A percentile compares a stretch with the other conserved stretches of the same genome.
Evolutionary conservation across 169 alveolate species (phyloP).

Genomic region (Besnoitia besnoiti): DNA sequence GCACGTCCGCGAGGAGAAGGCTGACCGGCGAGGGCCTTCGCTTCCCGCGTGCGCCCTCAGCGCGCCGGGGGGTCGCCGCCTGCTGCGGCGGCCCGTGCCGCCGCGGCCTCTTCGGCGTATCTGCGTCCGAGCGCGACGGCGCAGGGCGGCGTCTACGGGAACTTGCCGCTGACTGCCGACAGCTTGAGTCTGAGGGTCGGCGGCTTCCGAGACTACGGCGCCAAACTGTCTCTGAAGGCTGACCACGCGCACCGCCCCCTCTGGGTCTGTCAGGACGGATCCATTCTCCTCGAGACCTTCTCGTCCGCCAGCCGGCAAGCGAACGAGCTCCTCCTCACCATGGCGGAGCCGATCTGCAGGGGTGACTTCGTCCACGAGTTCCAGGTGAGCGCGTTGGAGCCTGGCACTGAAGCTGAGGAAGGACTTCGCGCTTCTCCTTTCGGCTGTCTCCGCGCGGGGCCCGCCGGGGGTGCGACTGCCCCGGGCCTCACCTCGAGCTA

Average conservation of each 20-base stretch:
- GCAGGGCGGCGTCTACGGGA: slow-evolving; percentile 39
- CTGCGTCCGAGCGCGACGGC: neutral
- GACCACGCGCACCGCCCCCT: slow-evolving; percentile 86
- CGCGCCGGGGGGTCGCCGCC: too few relatives aligned
- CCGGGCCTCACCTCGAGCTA: too few relatives aligned
- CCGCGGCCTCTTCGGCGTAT: neutral
- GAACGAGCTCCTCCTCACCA: slow-evolving; percentile 95
- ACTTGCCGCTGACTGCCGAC: slow-evolving; percentile 83
- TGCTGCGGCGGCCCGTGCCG: neutral
- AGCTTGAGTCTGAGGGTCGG: slow-evolving; percentile 80
- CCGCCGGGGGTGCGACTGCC: too few relatives aligned
- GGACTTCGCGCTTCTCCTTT: too few relatives aligned
- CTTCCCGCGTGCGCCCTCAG: too few relatives aligned
- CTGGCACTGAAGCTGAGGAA: too few relatives aligned
- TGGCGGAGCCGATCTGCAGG: slow-evolving; percentile 98
- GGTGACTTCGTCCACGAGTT: slow-evolving; percentile 97
- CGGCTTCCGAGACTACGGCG: slow-evolving; percentile 84
- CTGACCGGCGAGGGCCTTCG: too few relatives aligned
- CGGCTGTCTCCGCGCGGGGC: too few relatives aligned
- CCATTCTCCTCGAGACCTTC: slow-evolving; percentile 83
- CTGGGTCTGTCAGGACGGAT: slow-evolving; percentile 92
- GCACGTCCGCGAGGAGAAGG: neutral
- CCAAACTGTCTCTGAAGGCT: slow-evolving; percentile 76
- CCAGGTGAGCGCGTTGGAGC: too few relatives aligned
- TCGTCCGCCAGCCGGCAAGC: slow-evolving; percentile 89